Base-by-base conservation (phyloP, 1,139 yeast species). In the Suzukiozyma palmioleophila region DNA sequence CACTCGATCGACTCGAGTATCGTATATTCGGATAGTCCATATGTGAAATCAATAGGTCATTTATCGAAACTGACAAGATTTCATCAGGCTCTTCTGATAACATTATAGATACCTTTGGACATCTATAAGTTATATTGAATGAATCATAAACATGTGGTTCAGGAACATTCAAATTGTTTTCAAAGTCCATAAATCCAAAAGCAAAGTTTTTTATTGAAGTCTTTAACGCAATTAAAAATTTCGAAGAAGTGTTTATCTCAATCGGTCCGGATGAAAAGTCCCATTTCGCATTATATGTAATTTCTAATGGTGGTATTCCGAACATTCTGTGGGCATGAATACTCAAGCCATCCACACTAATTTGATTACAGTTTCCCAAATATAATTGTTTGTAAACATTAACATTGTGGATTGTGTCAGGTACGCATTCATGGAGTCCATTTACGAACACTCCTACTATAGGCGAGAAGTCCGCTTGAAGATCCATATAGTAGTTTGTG, bases 281-380 rank as follows among this genome's bases (percentile, higher is more conserved):
- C 97, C 97, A 92, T 46, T 86, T 83, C 54, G 96, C 89, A 48
- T 77, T 80, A 54, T 87, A 92, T 0, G 97, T 87, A 1, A 92
- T 86, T 55, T 87, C 95, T 2, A 73, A 69, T 0, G 97, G 97
- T 0, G 96, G 96, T 1, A 88, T 59, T 0, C 98, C 97, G 68
- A 89, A 88, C 81, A 89, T 79, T 53, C 97, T 73, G 56, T 90
- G 96, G 1, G 96, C 92, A 59, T 85, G 95, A 12, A 86, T 71
- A 4, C 73, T 55, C 18, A 89, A 55, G 0, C 89, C 88, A 50
- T 81, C 85, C 36, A 86, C 72, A 10, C 64, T 59, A 11, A 86
- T 49, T 27, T 78, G 54, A 7, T 52, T 43, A 13, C 41, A 39
- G 21, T 35, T 38, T 3, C 40, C 30, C 15, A 58, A 55, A 39